Evolutionary conservation across 2,329 filamentous ascomycete genomes (phyloP).

Genomic region (Scedosporium boydii): DNA sequence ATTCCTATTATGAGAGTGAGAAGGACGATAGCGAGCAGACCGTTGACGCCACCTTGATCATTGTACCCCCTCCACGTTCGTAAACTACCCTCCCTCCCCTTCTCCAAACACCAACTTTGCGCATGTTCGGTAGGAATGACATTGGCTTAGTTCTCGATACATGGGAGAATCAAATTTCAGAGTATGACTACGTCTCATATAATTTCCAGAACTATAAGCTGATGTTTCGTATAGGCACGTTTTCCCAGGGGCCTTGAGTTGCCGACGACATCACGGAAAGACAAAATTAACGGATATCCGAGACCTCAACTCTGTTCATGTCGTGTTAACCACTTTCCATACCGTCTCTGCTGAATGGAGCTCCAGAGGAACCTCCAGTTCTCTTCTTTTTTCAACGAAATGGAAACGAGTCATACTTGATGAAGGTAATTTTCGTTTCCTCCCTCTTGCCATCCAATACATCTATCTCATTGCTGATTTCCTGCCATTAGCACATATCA

Average conservation of each 20-base stretch:
- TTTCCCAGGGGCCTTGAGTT: background rate
- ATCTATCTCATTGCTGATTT: background rate
- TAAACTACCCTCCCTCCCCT: background rate
- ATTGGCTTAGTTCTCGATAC: background rate
- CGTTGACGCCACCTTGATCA: background rate
- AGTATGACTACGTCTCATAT: background rate
- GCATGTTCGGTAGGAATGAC: background rate
- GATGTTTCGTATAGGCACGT: background rate
- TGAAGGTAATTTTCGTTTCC: constrained; percentile 19
- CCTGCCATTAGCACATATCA: constrained; percentile 25
- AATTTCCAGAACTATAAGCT: background rate
- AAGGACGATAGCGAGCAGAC: background rate
- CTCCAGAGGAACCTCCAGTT: background rate
- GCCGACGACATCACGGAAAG: background rate
- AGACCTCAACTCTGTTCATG: background rate
- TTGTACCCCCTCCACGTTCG: background rate
- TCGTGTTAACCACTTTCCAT: background rate
- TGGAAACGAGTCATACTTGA: constrained; percentile 32
- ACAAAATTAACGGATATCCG: background rate
- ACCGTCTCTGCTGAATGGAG: constrained; percentile 24
- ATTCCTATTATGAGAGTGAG: background rate
- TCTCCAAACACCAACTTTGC: background rate
- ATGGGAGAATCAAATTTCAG: background rate
- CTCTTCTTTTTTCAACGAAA: constrained; percentile 19
- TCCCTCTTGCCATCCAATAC: background rate